phyloP scores from a whole-genome alignment of 805 yeast genomes.

The Wickerhamiella cacticola region DNA sequence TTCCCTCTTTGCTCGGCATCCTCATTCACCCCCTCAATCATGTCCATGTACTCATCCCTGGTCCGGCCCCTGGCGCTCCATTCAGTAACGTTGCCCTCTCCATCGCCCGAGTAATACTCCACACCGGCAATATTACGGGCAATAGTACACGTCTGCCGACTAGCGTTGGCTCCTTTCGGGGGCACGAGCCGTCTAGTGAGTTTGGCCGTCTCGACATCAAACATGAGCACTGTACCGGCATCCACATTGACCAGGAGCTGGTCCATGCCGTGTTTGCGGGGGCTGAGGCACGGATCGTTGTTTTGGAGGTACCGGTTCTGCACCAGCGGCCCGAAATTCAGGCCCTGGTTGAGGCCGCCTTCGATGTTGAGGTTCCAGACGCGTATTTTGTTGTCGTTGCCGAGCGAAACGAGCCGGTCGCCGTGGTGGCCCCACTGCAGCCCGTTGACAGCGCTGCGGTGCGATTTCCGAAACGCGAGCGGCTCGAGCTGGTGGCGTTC shows the following conservation, averaged over 20 bases:
- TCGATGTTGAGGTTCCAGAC: constrained; percentile 61
- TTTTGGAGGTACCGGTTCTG: constrained; percentile 52
- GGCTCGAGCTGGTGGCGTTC: constrained; percentile 24
- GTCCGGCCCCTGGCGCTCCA: constrained; percentile 33
- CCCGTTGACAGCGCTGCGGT: constrained; percentile 68
- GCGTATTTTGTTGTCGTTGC: constrained; percentile 67
- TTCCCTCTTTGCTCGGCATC: too few relatives aligned
- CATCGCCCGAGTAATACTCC: constrained; percentile 47
- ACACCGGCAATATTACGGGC: constrained; percentile 36
- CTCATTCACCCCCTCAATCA: neutral
- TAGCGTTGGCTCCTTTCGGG: constrained; percentile 26
- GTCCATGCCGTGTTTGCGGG: constrained; percentile 41
- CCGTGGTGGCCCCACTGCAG: constrained; percentile 64
- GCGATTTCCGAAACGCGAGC: constrained; percentile 42
- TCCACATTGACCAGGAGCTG: constrained; percentile 63
- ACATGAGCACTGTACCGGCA: constrained; percentile 55
- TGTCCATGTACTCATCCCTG: neutral
- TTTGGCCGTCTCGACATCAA: constrained; percentile 49
- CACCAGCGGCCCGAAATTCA: constrained; percentile 68
- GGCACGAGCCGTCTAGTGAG: constrained; percentile 43
- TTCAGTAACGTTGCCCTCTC: constrained; percentile 50
- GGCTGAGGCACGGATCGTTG: constrained; percentile 43
- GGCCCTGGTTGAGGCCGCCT: constrained; percentile 43
- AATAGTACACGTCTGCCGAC: constrained; percentile 39
- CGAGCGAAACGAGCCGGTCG: constrained; percentile 48